These are phyloP conservation scores for Eucalyptus pumila DNA, from an alignment of 345 rosid genomes.

Conservation along the genomic window DNA sequence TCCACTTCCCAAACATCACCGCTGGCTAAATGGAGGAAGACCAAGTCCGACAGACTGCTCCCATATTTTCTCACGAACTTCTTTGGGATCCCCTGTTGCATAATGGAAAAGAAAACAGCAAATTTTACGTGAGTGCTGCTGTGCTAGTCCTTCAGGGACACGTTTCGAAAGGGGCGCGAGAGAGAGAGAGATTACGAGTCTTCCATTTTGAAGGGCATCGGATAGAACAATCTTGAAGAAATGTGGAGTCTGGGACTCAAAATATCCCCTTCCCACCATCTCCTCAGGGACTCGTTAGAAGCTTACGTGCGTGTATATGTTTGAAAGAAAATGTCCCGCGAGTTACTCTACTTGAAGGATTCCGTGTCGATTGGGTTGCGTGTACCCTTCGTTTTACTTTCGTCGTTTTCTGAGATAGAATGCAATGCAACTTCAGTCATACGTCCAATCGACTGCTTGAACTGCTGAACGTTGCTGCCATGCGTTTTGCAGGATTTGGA, in stretches of 20 bases:
- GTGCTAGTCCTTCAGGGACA: background rate
- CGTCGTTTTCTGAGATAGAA: background rate
- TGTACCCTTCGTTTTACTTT: background rate
- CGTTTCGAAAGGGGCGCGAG: background rate
- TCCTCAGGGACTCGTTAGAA: background rate
- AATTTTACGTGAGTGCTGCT: background rate
- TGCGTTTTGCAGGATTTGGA: background rate
- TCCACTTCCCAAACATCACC: slow-evolving; percentile 3
- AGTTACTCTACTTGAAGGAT: background rate
- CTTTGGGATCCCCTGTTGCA: slow-evolving; percentile 3
- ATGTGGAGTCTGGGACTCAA: background rate
- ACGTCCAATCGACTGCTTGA: background rate
- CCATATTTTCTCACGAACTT: slow-evolving; percentile 2
- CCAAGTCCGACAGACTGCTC: background rate
- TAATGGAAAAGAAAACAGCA: background rate
- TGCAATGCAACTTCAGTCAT: background rate
- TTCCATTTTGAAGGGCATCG: background rate
- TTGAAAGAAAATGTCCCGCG: background rate
- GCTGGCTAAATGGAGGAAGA: background rate
- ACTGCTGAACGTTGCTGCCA: background rate
- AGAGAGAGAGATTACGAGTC: background rate
- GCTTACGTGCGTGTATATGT: background rate
- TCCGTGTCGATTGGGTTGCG: background rate
- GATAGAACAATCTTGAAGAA: background rate
- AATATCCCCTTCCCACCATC: background rate